phyloP scores from a whole-genome alignment of 2,329 filamentous ascomycete genomes.

The Phaeosphaeriaceae sp. region DNA sequence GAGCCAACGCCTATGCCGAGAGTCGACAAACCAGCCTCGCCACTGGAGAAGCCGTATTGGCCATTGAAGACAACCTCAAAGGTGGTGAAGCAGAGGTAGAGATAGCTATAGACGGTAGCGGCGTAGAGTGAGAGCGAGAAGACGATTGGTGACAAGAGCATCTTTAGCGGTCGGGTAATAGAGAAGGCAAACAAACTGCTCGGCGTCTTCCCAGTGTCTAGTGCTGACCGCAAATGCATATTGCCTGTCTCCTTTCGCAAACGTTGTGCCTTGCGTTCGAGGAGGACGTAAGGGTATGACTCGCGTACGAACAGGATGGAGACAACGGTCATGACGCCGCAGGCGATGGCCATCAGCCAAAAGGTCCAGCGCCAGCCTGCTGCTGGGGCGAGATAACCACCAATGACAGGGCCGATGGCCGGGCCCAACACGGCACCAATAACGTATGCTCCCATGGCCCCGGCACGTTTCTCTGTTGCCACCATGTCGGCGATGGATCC shows the following conservation, averaged over 20 bases:
- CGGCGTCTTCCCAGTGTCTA: slow-evolving; percentile 11
- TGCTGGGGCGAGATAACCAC: no score
- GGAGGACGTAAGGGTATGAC: slow-evolving; percentile 35
- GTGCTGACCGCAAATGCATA: slow-evolving; percentile 23
- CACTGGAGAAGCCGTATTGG: slow-evolving; percentile 15
- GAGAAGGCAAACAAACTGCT: slow-evolving; percentile 16
- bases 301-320: slow-evolving; percentile 34
- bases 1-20: slow-evolving; percentile 17
- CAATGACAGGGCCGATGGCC: no score
- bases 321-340: slow-evolving; percentile 29
- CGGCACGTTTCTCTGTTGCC: no score
- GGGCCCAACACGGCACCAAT: no score
- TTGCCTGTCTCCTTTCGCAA: slow-evolving; percentile 36
- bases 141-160: slow-evolving; percentile 29
- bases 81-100: slow-evolving; percentile 29
- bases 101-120: slow-evolving; percentile 18
- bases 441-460: no score
- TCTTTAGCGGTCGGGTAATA: slow-evolving; percentile 36
- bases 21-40: slow-evolving; percentile 15
- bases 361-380: no score
- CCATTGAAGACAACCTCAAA: slow-evolving; percentile 20
- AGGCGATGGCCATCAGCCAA: no score
- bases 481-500: no score
- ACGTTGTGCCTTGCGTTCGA: slow-evolving; percentile 40
- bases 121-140: slow-evolving; percentile 18